Evolutionary conservation across 2,329 filamentous ascomycete genomes (phyloP).

Genomic region (Hirsutella minnesotensis): DNA sequence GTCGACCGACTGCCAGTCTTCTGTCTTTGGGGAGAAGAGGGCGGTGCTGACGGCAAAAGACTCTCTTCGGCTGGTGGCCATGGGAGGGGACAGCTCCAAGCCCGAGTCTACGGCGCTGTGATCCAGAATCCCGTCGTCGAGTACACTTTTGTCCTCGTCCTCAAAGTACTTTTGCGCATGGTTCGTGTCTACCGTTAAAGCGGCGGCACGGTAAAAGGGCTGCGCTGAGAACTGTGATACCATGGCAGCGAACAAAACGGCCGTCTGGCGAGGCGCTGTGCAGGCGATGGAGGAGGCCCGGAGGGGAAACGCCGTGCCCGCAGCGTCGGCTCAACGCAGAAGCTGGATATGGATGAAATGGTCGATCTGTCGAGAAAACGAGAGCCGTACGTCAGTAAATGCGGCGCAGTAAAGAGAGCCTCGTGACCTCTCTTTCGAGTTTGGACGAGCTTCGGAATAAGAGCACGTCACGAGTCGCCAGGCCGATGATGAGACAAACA

Average conservation of each 20-base stretch:
- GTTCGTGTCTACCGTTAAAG: conserved; percentile 41
- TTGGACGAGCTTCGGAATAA: no score
- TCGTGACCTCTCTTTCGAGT: no score
- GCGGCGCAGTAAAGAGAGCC: no score
- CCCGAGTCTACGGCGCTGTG: conserved; percentile 47
- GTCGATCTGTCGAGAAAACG: background rate
- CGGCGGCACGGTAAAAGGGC: conserved; percentile 36
- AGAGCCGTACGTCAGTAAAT: no score
- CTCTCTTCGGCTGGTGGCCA: conserved; percentile 50
- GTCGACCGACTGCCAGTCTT: conserved; percentile 52
- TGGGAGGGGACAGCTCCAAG: conserved; percentile 50
- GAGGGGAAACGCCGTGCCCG: background rate
- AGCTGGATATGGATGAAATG: background rate
- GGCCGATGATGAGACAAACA: no score
- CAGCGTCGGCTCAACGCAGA: background rate
- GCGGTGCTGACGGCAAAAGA: conserved; percentile 45
- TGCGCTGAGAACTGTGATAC: conserved; percentile 39
- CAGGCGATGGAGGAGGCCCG: background rate
- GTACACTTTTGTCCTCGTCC: conserved; percentile 46
- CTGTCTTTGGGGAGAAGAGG: conserved; percentile 53
- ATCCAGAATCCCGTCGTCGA: conserved; percentile 51
- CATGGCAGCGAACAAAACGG: conserved; percentile 24
- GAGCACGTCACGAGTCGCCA: no score
- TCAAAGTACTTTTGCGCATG: conserved; percentile 44
- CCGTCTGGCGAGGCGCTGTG: background rate